phyloP scores from a whole-genome alignment of 768 basidiomycete species.

The Trametopsis cervina region DNA sequence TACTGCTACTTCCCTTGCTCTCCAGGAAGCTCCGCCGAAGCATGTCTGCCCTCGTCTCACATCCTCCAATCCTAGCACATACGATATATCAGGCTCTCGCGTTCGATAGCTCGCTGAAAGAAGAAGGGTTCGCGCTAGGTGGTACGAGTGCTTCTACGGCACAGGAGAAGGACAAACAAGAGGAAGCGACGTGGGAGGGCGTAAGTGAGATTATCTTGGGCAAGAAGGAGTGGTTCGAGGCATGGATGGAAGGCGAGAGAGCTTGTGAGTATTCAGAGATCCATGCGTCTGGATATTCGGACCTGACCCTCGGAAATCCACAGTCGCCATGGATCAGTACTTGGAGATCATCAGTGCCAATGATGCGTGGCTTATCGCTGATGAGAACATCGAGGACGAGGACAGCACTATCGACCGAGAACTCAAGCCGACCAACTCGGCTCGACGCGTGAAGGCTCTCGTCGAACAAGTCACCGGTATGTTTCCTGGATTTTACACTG shows the following conservation, averaged over 20 bases:
- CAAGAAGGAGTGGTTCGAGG: conserved; percentile 81
- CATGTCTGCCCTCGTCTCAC: conserved; percentile 63
- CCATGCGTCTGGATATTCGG: background rate
- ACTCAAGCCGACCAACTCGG: conserved; percentile 72
- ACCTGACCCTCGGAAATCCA: background rate
- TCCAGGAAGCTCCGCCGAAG: conserved; percentile 69
- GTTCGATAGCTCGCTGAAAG: conserved; percentile 75
- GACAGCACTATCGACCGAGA: conserved; percentile 30
- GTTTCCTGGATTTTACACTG: too few relatives aligned
- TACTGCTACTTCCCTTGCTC: conserved; percentile 71
- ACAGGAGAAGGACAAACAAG: conserved; percentile 15
- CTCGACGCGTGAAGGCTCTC: conserved; percentile 75
- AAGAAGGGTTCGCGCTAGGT: conserved; percentile 62
- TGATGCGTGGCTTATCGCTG: conserved; percentile 82
- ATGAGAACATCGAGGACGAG: conserved; percentile 49
- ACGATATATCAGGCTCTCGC: conserved; percentile 89
- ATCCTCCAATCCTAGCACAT: conserved; percentile 86
- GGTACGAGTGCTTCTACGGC: conserved; percentile 38
- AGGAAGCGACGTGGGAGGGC: conserved; percentile 55
- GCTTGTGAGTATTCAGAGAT: conserved; percentile 51
- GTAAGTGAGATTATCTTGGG: conserved; percentile 78
- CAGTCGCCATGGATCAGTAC: conserved; percentile 87
- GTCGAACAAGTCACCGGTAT: conserved; percentile 89
- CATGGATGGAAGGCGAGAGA: conserved; percentile 87
- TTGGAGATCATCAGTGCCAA: conserved; percentile 70